Base-by-base conservation (phyloP, 1,139 yeast genomes). In the Wickerhamiella pararugosa region DNA sequence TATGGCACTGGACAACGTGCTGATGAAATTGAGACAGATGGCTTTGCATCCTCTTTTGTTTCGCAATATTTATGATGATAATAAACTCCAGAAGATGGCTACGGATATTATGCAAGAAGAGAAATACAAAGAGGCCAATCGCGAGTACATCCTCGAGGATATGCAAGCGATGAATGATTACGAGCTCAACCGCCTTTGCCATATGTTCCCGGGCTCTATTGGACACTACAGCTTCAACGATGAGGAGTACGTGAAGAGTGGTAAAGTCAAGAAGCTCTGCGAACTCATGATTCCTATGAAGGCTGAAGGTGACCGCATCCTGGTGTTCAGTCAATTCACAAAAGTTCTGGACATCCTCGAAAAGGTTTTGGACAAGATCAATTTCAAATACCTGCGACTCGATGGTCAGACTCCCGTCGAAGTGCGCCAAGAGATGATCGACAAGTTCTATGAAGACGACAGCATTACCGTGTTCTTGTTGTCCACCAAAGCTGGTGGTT, bases 401-500 rank as follows among this genome's bases (percentile, higher is more conserved):
- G 99, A 90, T 56, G 99, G 99, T n/a, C 72, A 72, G 41, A 90
- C 99, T 0, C 72, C 86, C 5, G 99, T 90, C 42, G 96, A 90
- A 47, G 76, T 82, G 33, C 73, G 99, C 55, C 99, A 90, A 60
- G 87, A 83, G 47, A 66, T 90, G 53, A 90, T 90, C 52, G 97
- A 87, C 63, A 75, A 75, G 51, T 90, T 83, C 57, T 79, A 86
- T 57, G 87, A 81, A 26, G 94, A 87, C 49, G 71, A 72, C 0
- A 70, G 76, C 3, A 82, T 90, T 49, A 92, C 94, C 0, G 81
- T 90, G 5, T 90, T 90, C 54, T 67, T 90, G 43, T 66, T 90
- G 36, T 82, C 95, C 7, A 90, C 99, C 3, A 84, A 83, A 57
- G 98, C 98, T 0, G 99, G 98, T 55, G 98, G 98, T 1, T 90